Evolutionary conservation across 768 basidiomycete species (phyloP).

Genomic region (Suillus variegatus): DNA sequence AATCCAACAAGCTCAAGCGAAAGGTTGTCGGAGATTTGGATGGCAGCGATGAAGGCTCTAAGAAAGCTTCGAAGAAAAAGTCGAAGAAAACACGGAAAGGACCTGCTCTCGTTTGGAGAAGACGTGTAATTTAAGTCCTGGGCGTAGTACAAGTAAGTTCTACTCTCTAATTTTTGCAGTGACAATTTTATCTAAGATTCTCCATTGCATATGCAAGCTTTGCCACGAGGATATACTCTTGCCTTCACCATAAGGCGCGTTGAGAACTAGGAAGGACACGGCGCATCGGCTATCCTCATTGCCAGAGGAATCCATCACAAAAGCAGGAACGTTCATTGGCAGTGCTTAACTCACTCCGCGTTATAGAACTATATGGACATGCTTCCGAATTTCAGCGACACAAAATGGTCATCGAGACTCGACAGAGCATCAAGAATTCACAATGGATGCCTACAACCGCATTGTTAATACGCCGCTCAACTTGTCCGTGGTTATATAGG

Average conservation of each 20-base stretch:
- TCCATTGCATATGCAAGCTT: not conserved
- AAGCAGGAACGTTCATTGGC: not conserved
- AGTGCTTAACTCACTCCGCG: not conserved
- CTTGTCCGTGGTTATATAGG: too few relatives aligned
- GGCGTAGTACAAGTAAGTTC: not conserved
- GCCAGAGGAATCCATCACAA: too few relatives aligned
- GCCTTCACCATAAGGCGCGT: not conserved
- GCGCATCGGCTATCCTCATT: not conserved
- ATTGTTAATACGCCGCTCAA: too few relatives aligned
- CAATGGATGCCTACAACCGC: not conserved
- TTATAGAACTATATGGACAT: not conserved
- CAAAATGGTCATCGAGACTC: not conserved
- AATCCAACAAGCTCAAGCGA: conserved; percentile 33
- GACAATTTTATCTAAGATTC: not conserved
- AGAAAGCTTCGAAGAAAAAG: conserved; percentile 51
- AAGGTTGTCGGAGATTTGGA: conserved; percentile 37
- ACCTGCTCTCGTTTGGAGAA: conserved; percentile 37
- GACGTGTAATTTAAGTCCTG: conserved; percentile 20
- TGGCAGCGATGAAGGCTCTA: conserved; percentile 25
- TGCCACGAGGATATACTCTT: not conserved
- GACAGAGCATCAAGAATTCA: not conserved
- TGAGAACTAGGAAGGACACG: not conserved
- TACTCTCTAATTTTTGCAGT: not conserved
- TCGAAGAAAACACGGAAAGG: conserved; percentile 47
- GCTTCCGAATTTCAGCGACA: not conserved